These are phyloP conservation scores for Cicer cuneatum DNA, from an alignment of 306 rosid species.

Conservation along the genomic window DNA sequence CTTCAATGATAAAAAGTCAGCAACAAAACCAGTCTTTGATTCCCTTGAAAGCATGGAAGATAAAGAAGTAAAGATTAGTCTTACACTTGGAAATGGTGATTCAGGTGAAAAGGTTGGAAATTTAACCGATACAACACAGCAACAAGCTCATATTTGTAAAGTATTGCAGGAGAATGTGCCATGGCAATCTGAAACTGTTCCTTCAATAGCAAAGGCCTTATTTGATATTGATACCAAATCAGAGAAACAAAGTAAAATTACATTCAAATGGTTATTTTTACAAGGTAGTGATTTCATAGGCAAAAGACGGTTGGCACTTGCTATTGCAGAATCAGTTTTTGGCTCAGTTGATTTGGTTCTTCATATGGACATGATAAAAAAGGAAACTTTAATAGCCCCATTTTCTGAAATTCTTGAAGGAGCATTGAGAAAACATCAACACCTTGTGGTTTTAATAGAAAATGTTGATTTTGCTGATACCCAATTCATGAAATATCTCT, in stretches of 20 bases:
- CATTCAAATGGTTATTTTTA: slow-evolving; percentile 73
- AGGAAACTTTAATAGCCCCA: slow-evolving; percentile 42
- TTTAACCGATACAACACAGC: slow-evolving; percentile 53
- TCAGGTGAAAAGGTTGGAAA: slow-evolving; percentile 52
- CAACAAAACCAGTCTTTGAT: slow-evolving; percentile 53
- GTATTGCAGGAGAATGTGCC: slow-evolving; percentile 88
- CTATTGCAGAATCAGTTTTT: slow-evolving; percentile 71
- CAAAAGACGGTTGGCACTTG: slow-evolving; percentile 72
- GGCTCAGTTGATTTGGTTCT: slow-evolving; percentile 67
- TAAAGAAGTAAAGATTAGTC: slow-evolving; percentile 75
- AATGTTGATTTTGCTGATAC: slow-evolving; percentile 70
- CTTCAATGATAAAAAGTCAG: slow-evolving; percentile 51
- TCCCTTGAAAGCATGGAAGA: slow-evolving; percentile 60
- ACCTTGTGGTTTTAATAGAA: slow-evolving; percentile 75
- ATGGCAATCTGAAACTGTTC: slow-evolving; percentile 84
- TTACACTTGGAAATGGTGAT: slow-evolving; percentile 75
- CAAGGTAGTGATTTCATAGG: slow-evolving; percentile 80
- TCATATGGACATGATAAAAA: slow-evolving; percentile 62
- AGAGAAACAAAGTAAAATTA: slow-evolving; percentile 46
- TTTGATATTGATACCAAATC: slow-evolving; percentile 56
- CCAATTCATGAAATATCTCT: slow-evolving; percentile 66
- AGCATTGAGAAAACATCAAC: slow-evolving; percentile 62
- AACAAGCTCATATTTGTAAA: slow-evolving; percentile 68
- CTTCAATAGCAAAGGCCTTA: slow-evolving; percentile 75
- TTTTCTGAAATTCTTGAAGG: slow-evolving; percentile 47